These are phyloP conservation scores for Chlamydomonas schloesseri DNA, from an alignment of 139 green algal species.

Conservation along the genomic window DNA sequence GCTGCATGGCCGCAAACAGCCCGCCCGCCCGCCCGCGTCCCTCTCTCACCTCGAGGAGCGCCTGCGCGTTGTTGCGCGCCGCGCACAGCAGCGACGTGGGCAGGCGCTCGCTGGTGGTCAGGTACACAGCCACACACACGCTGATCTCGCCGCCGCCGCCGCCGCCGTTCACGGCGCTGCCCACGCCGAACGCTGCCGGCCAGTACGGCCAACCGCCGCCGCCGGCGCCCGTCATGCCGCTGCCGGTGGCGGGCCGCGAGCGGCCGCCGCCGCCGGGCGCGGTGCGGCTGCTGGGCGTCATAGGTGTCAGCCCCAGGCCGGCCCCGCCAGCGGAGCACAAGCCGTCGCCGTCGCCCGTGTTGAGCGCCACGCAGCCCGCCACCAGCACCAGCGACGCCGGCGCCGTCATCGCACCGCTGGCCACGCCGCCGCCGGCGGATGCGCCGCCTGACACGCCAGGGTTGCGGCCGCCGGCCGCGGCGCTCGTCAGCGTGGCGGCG, in stretches of 20 bases:
- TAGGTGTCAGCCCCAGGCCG: neutral
- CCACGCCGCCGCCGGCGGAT: neutral
- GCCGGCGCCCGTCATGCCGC: neutral
- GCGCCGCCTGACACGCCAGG: neutral
- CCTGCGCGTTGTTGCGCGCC: slow-evolving; percentile 8
- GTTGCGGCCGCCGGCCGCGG: neutral
- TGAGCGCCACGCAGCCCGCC: neutral
- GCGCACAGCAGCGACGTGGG: slow-evolving; percentile 17
- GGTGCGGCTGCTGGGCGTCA: neutral
- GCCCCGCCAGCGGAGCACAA: neutral
- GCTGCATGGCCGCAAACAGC: no score
- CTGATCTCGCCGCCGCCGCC: neutral
- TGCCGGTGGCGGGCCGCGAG: neutral
- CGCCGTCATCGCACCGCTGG: neutral
- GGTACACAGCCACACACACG: slow-evolving; percentile 27
- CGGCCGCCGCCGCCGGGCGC: neutral
- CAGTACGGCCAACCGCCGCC: neutral
- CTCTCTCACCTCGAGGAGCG: slow-evolving; percentile 19
- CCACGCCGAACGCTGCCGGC: neutral
- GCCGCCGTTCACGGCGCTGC: neutral
- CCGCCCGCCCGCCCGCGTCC: neutral
- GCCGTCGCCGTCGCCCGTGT: neutral
- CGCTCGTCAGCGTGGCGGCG: neutral
- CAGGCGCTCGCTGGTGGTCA: neutral
- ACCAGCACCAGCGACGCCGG: slow-evolving; percentile 24